phyloP scores from a whole-genome alignment of 495 filamentous ascomycete species.

The Hyaloscypha finlandica region DNA sequence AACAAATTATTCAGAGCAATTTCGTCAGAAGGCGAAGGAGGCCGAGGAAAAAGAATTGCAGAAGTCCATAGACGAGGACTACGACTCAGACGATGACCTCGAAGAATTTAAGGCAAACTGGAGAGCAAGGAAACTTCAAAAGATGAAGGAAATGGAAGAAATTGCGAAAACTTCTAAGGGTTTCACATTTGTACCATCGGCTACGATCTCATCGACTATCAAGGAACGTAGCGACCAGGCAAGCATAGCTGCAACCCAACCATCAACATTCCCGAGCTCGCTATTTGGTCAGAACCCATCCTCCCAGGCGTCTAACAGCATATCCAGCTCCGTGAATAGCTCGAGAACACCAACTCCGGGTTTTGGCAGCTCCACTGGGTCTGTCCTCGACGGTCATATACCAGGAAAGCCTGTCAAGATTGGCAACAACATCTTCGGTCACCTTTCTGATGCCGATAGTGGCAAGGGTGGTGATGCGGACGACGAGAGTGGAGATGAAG shows the following conservation, averaged over 20 bases:
- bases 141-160: constrained; percentile 43
- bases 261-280: constrained; percentile 10
- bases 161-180: constrained; percentile 34
- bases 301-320: constrained; percentile 16
- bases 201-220: constrained; percentile 13
- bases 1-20: constrained; percentile 36
- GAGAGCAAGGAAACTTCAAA: constrained; percentile 38
- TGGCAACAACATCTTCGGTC: constrained; percentile 50
- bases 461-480: constrained; percentile 32
- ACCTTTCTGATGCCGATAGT: constrained; percentile 42
- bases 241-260: constrained; percentile 4
- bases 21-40: constrained; percentile 21
- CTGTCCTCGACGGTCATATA: constrained; percentile 29
- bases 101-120: constrained; percentile 48
- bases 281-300: constrained; percentile 16
- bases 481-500: constrained; percentile 32
- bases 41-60: constrained; percentile 43
- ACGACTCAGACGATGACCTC: constrained; percentile 56
- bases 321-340: constrained; percentile 26
- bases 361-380: constrained; percentile 35
- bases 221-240: constrained; percentile 11
- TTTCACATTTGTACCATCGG: constrained; percentile 42
- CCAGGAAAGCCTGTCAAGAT: constrained; percentile 14
- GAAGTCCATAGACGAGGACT: constrained; percentile 58
- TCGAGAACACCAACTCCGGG: constrained; percentile 33